phyloP scores from a whole-genome alignment of 345 rosid species.

The Dipteronia sinensis region DNA sequence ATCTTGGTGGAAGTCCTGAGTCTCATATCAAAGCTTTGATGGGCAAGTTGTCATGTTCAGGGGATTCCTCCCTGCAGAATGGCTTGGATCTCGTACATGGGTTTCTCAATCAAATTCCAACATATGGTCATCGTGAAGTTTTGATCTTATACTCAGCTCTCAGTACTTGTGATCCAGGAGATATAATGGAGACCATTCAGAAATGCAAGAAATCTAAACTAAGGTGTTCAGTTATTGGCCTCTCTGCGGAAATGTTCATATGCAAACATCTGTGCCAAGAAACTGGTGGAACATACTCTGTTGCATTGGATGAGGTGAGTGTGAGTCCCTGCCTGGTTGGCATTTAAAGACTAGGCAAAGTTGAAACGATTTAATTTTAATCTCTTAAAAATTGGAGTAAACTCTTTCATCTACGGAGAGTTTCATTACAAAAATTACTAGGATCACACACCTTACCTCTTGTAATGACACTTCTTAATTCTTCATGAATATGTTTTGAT shows the following conservation, averaged over 20 bases:
- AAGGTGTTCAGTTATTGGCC: conserved; percentile 91
- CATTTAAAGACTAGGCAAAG: not conserved
- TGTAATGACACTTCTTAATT: not conserved
- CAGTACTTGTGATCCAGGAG: conserved; percentile 92
- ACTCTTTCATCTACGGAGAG: not conserved
- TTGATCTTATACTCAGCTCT: conserved; percentile 78
- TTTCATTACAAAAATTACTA: not conserved
- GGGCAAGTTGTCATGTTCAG: conserved; percentile 78
- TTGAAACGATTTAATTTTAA: not conserved
- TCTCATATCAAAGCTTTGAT: conserved; percentile 80
- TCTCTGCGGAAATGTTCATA: conserved; percentile 85
- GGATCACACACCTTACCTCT: not conserved
- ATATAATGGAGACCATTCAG: conserved; percentile 78
- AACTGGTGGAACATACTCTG: conserved; percentile 80
- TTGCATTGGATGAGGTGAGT: conserved; percentile 75
- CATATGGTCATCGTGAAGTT: conserved; percentile 93
- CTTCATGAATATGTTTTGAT: not conserved
- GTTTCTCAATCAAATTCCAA: conserved; percentile 75
- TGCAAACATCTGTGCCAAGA: conserved; percentile 93
- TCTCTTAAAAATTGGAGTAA: not conserved
- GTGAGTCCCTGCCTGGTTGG: conserved; percentile 34
- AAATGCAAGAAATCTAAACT: conserved; percentile 80
- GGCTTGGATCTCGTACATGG: conserved; percentile 72
- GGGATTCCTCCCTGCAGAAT: conserved; percentile 89
- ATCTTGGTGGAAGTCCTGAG: conserved; percentile 97